Evolutionary conservation across 192 early-diverging fungal genomes (phyloP).

Genomic region (Entophlyctis luteolus): DNA sequence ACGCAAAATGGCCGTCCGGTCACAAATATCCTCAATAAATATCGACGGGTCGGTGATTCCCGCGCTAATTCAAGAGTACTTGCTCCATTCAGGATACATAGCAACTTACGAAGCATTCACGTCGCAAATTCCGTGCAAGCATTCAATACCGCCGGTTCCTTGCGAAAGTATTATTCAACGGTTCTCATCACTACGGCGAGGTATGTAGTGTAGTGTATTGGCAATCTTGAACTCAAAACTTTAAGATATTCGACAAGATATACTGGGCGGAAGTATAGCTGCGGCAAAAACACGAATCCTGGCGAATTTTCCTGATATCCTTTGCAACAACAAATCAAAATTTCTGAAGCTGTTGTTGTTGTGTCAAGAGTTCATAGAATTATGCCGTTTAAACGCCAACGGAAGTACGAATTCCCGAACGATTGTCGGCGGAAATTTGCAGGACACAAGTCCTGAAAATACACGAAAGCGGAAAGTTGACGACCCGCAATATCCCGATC

Average conservation of each 20-base stretch:
- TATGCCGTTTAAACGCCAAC: neutral
- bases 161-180: neutral
- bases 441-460: neutral
- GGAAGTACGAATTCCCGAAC: neutral
- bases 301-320: neutral
- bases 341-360: neutral
- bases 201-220: neutral
- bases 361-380: conserved; percentile 9
- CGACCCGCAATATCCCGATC: neutral
- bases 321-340: neutral
- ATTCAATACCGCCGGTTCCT: neutral
- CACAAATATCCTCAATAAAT: neutral
- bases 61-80: neutral
- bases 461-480: neutral
- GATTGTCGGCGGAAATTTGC: neutral
- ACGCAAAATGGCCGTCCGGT: neutral
- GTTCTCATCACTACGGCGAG: neutral
- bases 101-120: neutral
- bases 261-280: neutral
- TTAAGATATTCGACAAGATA: neutral
- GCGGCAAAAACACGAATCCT: neutral
- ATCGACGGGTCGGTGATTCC: neutral
- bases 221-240: neutral
- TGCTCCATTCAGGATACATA: neutral
- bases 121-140: neutral